phyloP scores from a whole-genome alignment of 139 green algal genomes.

The Chloropicon primus region DNA sequence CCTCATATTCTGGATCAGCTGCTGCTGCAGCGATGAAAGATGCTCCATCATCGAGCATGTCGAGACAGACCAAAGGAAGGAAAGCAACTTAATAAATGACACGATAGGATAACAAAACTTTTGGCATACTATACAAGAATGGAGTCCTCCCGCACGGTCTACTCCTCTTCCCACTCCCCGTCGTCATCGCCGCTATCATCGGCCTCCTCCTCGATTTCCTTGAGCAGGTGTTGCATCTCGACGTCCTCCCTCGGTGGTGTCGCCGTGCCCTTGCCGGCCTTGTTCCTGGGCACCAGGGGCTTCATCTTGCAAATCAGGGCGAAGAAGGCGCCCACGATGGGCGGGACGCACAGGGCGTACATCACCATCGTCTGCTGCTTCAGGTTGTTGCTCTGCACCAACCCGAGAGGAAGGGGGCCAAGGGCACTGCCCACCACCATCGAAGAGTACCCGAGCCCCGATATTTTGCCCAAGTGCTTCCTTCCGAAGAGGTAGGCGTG shows the following conservation, averaged over 20 bases:
- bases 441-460: not conserved
- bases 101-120: too few species aligned
- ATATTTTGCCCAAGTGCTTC: not conserved
- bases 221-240: not conserved
- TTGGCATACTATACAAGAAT: too few species aligned
- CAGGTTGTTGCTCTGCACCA: not conserved
- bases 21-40: too few species aligned
- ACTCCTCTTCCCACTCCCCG: not conserved
- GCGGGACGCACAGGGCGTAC: not conserved
- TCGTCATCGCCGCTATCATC: not conserved
- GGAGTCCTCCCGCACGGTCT: too few species aligned
- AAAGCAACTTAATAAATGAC: too few species aligned
- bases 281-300: not conserved
- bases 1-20: too few species aligned
- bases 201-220: not conserved
- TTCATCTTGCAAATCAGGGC: not conserved
- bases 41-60: too few species aligned
- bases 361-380: not conserved
- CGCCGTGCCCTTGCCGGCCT: too few species aligned
- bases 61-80: too few species aligned
- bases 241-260: not conserved
- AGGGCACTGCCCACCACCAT: not conserved
- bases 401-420: not conserved
- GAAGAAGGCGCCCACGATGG: not conserved
- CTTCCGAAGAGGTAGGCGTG: not conserved